These are phyloP conservation scores for Aspergillus texensis DNA, from an alignment of 2,329 filamentous ascomycete species.

Conservation along the genomic window DNA sequence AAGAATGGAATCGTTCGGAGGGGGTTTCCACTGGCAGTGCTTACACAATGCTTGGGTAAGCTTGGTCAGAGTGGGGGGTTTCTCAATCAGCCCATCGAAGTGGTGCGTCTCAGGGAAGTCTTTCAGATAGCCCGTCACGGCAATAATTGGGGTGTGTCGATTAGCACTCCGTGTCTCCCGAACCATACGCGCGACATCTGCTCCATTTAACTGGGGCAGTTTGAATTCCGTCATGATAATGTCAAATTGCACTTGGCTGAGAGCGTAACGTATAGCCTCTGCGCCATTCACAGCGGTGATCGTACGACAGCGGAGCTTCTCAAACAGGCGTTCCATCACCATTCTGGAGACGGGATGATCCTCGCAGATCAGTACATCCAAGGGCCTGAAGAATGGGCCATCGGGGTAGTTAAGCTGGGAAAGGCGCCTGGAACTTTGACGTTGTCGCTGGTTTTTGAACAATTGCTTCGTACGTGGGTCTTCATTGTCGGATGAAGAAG, in stretches of 20 bases:
- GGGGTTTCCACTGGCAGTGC: conserved; percentile 91
- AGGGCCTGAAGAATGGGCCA: conserved; percentile 80
- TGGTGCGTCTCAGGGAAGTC: conserved; percentile 93
- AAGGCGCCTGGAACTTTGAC: conserved; percentile 92
- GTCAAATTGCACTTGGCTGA: conserved; percentile 97
- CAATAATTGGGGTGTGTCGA: conserved; percentile 90
- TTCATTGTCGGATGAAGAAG: conserved; percentile 96
- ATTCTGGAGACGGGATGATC: conserved; percentile 95
- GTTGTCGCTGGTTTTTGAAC: conserved; percentile 85
- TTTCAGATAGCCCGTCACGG: conserved; percentile 96
- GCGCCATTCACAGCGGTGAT: conserved; percentile 88
- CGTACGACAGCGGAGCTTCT: conserved; percentile 92
- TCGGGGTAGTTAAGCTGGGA: conserved; percentile 88
- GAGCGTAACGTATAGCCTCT: conserved; percentile 89
- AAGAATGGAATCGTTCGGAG: conserved; percentile 59
- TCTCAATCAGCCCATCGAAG: conserved; percentile 94
- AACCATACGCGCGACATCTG: conserved; percentile 96
- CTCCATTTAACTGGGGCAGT: conserved; percentile 89
- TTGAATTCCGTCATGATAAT: conserved; percentile 98
- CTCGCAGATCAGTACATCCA: conserved; percentile 95
- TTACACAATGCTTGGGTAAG: conserved; percentile 83
- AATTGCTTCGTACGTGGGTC: conserved; percentile 88
- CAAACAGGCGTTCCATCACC: conserved; percentile 97
- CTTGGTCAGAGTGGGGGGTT: conserved; percentile 91
- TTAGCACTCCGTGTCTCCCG: conserved; percentile 95